These are phyloP conservation scores for Gnomoniopsis sp. DNA, from an alignment of 2,329 filamentous ascomycete species.

Conservation along the genomic window DNA sequence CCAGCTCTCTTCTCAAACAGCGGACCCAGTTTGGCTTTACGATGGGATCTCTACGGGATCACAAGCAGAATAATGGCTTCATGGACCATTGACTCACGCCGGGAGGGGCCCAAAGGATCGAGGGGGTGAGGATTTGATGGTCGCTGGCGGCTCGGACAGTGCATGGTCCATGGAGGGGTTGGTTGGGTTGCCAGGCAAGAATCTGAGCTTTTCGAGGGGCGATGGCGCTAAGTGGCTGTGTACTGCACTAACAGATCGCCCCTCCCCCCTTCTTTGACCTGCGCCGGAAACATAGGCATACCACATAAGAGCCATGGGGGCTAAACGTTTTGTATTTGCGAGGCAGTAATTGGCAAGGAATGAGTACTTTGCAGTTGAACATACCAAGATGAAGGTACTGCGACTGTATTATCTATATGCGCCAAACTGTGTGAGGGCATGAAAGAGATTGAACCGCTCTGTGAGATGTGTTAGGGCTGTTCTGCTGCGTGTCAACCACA, in stretches of 20 bases:
- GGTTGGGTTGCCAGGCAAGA: constrained; percentile 16
- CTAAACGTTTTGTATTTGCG: neutral
- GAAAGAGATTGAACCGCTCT: too few relatives aligned
- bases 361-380: too few relatives aligned
- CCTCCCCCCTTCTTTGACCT: constrained; percentile 15
- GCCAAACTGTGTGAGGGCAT: neutral
- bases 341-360: too few relatives aligned
- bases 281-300: neutral
- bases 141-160: neutral
- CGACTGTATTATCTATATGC: neutral
- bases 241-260: constrained; percentile 12
- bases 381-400: neutral
- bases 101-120: constrained; percentile 63
- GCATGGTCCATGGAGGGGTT: constrained; percentile 12
- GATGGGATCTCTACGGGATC: neutral
- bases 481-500: too few relatives aligned
- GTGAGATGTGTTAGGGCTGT: too few relatives aligned
- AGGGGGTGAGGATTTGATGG: constrained; percentile 66
- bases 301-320: neutral
- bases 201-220: constrained; percentile 8
- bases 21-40: too few relatives aligned
- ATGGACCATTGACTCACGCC: constrained; percentile 1
- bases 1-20: too few relatives aligned
- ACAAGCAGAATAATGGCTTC: neutral
- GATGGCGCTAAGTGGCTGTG: constrained; percentile 3